These are phyloP conservation scores for Cucurbita pepo DNA, from an alignment of 306 rosid species.

Conservation along the genomic window DNA sequence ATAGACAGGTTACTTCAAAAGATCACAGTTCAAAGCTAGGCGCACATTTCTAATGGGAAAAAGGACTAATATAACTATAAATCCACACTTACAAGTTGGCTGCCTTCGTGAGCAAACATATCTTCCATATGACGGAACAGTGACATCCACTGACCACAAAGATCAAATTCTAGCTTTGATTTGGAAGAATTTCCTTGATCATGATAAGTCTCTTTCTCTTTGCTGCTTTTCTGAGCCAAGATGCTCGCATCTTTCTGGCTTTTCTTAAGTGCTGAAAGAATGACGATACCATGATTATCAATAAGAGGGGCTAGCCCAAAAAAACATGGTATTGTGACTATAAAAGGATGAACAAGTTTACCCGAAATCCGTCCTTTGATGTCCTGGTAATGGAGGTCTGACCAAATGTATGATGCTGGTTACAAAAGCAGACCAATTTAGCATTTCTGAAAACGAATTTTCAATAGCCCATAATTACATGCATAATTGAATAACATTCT, in stretches of 20 bases:
- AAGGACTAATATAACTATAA: background rate
- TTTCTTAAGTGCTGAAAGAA: slow-evolving; percentile 46
- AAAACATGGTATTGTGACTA: background rate
- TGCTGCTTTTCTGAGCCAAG: slow-evolving; percentile 46
- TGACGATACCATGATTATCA: background rate
- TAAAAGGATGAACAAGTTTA: slow-evolving; percentile 12
- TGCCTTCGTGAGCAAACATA: slow-evolving; percentile 38
- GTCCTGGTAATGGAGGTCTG: slow-evolving; percentile 89
- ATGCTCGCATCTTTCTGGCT: slow-evolving; percentile 64
- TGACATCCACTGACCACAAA: slow-evolving; percentile 68
- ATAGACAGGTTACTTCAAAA: background rate
- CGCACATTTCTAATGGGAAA: background rate
- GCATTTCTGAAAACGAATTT: slow-evolving; percentile 1
- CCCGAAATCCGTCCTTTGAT: slow-evolving; percentile 70
- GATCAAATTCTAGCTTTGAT: slow-evolving; percentile 37
- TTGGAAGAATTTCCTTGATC: slow-evolving; percentile 19
- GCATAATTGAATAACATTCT: background rate
- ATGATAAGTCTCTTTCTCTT: slow-evolving; percentile 22
- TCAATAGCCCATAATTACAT: background rate
- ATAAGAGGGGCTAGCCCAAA: background rate
- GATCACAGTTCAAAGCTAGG: background rate
- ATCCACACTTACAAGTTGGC: slow-evolving; percentile 52
- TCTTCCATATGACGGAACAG: slow-evolving; percentile 68
- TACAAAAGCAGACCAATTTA: slow-evolving; percentile 9
- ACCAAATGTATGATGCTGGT: slow-evolving; percentile 69